Evolutionary conservation across 2,329 filamentous ascomycete species (phyloP), one percentile per base, ranked within the genome.

Genomic region (Drechslerella coelobrocha): DNA sequence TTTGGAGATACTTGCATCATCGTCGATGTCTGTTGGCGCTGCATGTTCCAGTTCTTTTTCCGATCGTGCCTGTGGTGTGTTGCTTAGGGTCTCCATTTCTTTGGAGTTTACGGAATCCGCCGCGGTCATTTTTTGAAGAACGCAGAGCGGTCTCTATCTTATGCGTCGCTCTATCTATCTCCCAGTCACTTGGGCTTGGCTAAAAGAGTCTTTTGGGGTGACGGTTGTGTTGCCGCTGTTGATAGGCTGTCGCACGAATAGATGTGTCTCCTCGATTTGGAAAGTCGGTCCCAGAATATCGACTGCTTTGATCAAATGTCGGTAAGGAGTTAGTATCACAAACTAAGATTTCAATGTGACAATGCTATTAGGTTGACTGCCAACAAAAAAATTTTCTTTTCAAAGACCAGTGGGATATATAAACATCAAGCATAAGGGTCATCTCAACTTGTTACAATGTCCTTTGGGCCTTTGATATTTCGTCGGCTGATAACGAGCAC

Each of bases 51-150:
- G 26, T 31, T 69, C 65, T n/a, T 62, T 62, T 50, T 69, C 65
- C 9, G 65, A 69, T 50, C 65, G 61, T 17, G 57, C 52, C 17
- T 57, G 65, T 1, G 65, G 65, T 1, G 65, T 62, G 26, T 61
- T 62, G 23, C 37, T 69, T 3, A 69, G 53, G 5, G 65, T 69
- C 34, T 69, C 65, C n/a, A 59, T 2, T 21, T 69, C 65, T 26
- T 59, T 62, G 24, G 65, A 69, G 57, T 41, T 62, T 41, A 69
- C 52, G 10, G 65, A 69, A 26, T 61, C 65, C 26, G 57, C 57
- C 8, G 60, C 41, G 14, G 47, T 19, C 65, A 69, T 69, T n/a
- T 53, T 57, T 43, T 10, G 10, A 7, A 19, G 48, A 17, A 26
- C 45, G 47, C 21, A 26, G 47, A 14, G 21, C 29, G 23, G 24